Evolutionary conservation across 176 grass and related monocot species (phyloP).

Genomic region (Bothriochloa decipiens): DNA sequence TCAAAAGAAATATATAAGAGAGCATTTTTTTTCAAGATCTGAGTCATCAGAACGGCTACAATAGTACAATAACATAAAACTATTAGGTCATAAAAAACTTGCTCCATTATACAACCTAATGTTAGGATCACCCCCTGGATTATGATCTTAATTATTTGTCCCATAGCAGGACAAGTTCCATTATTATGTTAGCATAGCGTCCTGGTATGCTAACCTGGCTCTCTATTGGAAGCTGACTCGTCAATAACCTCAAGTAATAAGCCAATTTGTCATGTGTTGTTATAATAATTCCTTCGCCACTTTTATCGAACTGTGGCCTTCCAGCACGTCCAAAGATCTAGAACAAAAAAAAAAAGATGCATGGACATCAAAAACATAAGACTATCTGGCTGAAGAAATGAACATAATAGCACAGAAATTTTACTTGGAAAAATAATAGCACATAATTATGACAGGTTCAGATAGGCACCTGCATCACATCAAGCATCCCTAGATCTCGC

Average conservation of each 20-base stretch:
- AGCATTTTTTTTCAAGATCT: not conserved
- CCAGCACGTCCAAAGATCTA: constrained; percentile 99
- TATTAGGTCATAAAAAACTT: not conserved
- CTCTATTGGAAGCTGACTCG: constrained; percentile 96
- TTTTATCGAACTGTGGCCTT: constrained; percentile 97
- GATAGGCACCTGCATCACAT: constrained; percentile 91
- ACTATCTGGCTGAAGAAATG: constrained; percentile 26
- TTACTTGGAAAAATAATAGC: not conserved
- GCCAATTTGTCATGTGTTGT: constrained; percentile 96
- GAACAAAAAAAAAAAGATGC: not conserved
- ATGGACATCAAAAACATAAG: constrained; percentile 36
- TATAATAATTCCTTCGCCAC: constrained; percentile 97
- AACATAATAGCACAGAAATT: not conserved
- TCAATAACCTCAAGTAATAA: constrained; percentile 87
- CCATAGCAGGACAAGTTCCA: constrained; percentile 20
- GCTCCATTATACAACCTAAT: constrained; percentile 16
- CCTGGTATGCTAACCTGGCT: constrained; percentile 67
- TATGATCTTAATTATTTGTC: constrained; percentile 11
- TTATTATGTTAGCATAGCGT: constrained; percentile 22
- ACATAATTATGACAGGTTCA: constrained; percentile 34
- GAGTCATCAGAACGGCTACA: not conserved
- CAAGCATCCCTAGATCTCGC: constrained; percentile 96
- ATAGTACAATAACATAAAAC: not conserved
- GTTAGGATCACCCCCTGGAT: not conserved
- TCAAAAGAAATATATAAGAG: not conserved